Conservation (phyloP, 225 moss, liverwort and hornwort species). For the Lunularia cruciata region DNA sequence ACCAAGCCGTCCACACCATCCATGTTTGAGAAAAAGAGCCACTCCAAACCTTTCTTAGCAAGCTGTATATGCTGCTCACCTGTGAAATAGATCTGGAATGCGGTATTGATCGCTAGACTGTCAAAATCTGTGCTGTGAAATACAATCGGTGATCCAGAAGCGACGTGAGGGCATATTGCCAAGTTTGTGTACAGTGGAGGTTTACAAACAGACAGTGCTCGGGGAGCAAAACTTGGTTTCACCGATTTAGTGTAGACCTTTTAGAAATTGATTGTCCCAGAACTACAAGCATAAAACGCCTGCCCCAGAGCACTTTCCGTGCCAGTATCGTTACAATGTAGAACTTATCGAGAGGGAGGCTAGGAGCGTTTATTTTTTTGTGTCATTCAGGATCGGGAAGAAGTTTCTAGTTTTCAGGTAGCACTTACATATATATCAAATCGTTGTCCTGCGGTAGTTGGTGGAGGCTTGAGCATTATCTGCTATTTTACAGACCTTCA, state of each 20-base stretch:
- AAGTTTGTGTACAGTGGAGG: conserved; percentile 21
- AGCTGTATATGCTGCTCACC: conserved; percentile 50
- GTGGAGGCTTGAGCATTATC: background rate
- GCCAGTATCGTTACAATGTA: background rate
- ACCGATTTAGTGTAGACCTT: conserved; percentile 19
- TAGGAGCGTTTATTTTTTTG: conserved; percentile 1
- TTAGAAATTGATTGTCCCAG: conserved; percentile 13
- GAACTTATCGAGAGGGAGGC: conserved; percentile 13
- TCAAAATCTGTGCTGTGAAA: background rate
- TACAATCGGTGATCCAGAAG: conserved; percentile 22
- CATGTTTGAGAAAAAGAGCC: conserved; percentile 34
- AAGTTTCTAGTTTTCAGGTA: conserved; percentile 21
- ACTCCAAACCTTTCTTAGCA: conserved; percentile 43
- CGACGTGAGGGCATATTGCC: background rate
- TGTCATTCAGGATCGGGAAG: conserved; percentile 12
- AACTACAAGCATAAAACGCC: conserved; percentile 1
- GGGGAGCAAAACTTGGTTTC: conserved; percentile 21
- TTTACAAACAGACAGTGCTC: conserved; percentile 2
- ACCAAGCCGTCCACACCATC: conserved; percentile 35
- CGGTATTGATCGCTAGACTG: background rate
- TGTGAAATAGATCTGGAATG: conserved; percentile 36
- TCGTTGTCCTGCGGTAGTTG: background rate
- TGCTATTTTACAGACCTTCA: background rate
- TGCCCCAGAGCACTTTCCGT: conserved; percentile 17
- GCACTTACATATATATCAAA: conserved; percentile 8